Conservation (phyloP, 1,139 yeast species). For the Blastobotrys indianensis region DNA sequence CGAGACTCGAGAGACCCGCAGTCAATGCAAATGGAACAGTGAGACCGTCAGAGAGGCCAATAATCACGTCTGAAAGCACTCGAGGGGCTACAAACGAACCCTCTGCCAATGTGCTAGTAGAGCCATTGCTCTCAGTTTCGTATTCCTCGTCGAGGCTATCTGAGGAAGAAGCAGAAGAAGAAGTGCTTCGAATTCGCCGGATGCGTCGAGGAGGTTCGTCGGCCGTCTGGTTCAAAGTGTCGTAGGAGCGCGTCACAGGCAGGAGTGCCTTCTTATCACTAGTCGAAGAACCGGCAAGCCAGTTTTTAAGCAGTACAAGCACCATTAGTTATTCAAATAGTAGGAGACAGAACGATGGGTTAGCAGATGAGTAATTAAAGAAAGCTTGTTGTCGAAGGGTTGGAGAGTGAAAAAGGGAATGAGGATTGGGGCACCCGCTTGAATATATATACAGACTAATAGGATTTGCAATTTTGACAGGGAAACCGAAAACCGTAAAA, state of each 20-base stretch:
- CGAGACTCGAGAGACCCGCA: constrained; percentile 72
- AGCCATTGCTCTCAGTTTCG: neutral
- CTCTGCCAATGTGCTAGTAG: constrained; percentile 4
- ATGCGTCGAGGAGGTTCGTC: neutral
- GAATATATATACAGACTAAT: too few species aligned
- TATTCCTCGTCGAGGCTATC: neutral
- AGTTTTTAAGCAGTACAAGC: constrained; percentile 31
- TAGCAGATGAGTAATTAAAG: too few species aligned
- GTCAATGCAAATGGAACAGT: constrained; percentile 84
- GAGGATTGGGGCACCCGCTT: too few species aligned
- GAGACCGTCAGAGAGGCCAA: constrained; percentile 74
- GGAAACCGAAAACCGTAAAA: too few species aligned
- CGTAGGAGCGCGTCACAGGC: constrained; percentile 27
- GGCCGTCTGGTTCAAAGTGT: constrained; percentile 18
- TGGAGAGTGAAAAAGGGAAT: too few species aligned
- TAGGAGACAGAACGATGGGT: neutral
- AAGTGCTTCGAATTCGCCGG: neutral
- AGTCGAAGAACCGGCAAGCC: constrained; percentile 25
- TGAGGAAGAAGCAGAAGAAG: too few species aligned
- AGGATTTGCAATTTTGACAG: too few species aligned
- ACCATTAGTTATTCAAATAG: constrained; percentile 22
- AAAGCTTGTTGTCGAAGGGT: too few species aligned
- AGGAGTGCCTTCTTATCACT: constrained; percentile 26
- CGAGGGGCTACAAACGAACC: constrained; percentile 39
- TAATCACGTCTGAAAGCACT: constrained; percentile 71